These are phyloP conservation scores for Aspergillus tubingensis DNA, from an alignment of 2,329 filamentous ascomycete species.

Conservation along the genomic window DNA sequence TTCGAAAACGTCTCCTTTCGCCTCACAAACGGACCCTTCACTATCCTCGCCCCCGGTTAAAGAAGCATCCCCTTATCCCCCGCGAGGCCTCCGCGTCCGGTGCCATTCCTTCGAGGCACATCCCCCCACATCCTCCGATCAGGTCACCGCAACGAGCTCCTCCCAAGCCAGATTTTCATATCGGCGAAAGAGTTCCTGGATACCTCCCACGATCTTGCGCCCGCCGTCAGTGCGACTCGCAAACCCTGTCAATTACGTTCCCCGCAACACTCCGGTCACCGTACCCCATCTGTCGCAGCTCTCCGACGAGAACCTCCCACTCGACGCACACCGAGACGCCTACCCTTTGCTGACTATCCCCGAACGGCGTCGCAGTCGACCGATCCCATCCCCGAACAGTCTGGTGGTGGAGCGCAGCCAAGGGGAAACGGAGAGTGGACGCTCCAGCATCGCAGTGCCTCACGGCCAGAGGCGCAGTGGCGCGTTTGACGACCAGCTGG, in stretches of 20 bases:
- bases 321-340: slow-evolving; percentile 48
- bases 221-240: slow-evolving; percentile 56
- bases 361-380: slow-evolving; percentile 57
- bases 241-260: slow-evolving; percentile 64
- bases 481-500: slow-evolving; percentile 26
- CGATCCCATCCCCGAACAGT: slow-evolving; percentile 50
- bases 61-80: slow-evolving; percentile 23
- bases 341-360: slow-evolving; percentile 60
- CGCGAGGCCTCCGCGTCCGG: slow-evolving; percentile 19
- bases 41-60: slow-evolving; percentile 44
- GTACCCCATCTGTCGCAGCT: slow-evolving; percentile 37
- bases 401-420: slow-evolving; percentile 52
- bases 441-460: slow-evolving; percentile 57
- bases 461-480: slow-evolving; percentile 42
- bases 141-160: slow-evolving; percentile 13
- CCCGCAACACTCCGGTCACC: slow-evolving; percentile 53
- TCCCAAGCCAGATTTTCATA: slow-evolving; percentile 11
- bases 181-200: slow-evolving; percentile 19
- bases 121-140: slow-evolving; percentile 17
- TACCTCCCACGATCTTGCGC: slow-evolving; percentile 26
- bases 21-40: slow-evolving; percentile 20
- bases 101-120: slow-evolving; percentile 20
- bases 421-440: slow-evolving; percentile 49
- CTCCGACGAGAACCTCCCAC: slow-evolving; percentile 38
- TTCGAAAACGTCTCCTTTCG: slow-evolving; percentile 32